Conservation (phyloP, 768 basidiomycete species). For the Termitomyces sp. region DNA sequence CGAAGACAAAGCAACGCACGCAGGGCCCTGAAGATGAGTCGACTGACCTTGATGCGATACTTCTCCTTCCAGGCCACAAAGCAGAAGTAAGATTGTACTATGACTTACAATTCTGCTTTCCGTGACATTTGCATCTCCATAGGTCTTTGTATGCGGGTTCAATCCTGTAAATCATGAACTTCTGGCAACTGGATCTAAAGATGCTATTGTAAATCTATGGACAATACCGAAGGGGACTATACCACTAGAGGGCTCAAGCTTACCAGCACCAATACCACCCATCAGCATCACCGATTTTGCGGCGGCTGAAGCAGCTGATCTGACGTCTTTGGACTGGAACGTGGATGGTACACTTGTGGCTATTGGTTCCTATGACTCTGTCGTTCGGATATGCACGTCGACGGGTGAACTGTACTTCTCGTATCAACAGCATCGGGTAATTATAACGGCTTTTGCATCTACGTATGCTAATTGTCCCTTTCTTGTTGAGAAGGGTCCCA, state of each 20-base stretch:
- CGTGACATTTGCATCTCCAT: not conserved
- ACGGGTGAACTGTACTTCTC: slow-evolving; percentile 60
- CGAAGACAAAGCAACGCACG: slow-evolving; percentile 27
- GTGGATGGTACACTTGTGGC: slow-evolving; percentile 67
- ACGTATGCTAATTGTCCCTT: slow-evolving; percentile 19
- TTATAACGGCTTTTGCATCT: slow-evolving; percentile 12
- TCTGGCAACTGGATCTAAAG: slow-evolving; percentile 78
- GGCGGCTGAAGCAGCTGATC: slow-evolving; percentile 45
- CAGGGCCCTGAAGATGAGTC: slow-evolving; percentile 38
- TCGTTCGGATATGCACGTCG: slow-evolving; percentile 61
- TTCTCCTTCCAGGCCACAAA: slow-evolving; percentile 52
- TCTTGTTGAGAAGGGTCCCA: slow-evolving; percentile 58
- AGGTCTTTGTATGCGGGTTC: slow-evolving; percentile 83
- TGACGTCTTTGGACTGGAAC: slow-evolving; percentile 79
- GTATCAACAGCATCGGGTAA: slow-evolving; percentile 61
- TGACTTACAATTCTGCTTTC: not conserved
- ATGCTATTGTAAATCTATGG: slow-evolving; percentile 73
- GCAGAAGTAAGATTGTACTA: slow-evolving; percentile 39
- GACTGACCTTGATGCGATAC: slow-evolving; percentile 35
- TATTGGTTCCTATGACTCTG: slow-evolving; percentile 71
- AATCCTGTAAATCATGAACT: slow-evolving; percentile 56
- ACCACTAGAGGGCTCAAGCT: slow-evolving; percentile 27
- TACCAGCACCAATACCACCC: slow-evolving; percentile 24
- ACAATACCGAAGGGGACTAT: slow-evolving; percentile 53
- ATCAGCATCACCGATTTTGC: slow-evolving; percentile 45